Evolutionary conservation across 768 basidiomycete species (phyloP), one percentile per base, ranked within the genome.

Genomic region (Bullera alba): DNA sequence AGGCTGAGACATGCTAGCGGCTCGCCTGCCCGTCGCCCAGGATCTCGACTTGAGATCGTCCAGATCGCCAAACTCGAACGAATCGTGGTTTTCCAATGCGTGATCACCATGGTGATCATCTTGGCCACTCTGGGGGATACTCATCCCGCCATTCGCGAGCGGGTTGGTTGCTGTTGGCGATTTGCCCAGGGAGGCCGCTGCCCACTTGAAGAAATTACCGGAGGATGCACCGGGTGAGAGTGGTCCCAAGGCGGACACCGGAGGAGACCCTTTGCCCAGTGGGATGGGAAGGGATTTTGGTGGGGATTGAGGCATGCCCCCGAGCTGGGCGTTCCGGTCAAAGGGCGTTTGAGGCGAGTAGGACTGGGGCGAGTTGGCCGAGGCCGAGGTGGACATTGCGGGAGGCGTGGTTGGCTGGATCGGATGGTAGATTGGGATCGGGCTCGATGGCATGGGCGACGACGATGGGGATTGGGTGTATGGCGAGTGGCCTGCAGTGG

Each of bases 31-130:
- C 14, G 23, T 47, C 12, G 41, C 46, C 65, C 65, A 67, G 8
- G 53, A 51, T 19, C 48, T 45, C 5, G 56, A 42, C 27, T 48
- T 53, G 37, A 65, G 19, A 35, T 61, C 60, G 15, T 43, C 43
- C 5, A 57, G 42, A 61, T 67, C 65, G n/a, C 62, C 65, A 50
- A 67, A 63, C 34, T 67, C 65, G 29, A 67, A 61, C 8, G 65
- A 61, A 38, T 67, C 65, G 46, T 67, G 65, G 17, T 35, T 17
- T 17, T 66, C 65, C n/a, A n/a, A n/a, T n/a, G n/a, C n/a, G n/a
- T n/a, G n/a, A n/a, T n/a, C n/a, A n/a, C n/a, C n/a, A 32, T 62
- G 60, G 15, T 49, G 48, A 19, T 48, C 32, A 32, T 32, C 15
- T 28, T 38, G 43, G 39, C 37, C 22, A 21, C 8, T 10, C 8